Percentiles rank a stretch among this genome's conserved stretches.
Evolutionary conservation across 257 asterid species (phyloP).

Genomic region (Solanum infundibuliforme): DNA sequence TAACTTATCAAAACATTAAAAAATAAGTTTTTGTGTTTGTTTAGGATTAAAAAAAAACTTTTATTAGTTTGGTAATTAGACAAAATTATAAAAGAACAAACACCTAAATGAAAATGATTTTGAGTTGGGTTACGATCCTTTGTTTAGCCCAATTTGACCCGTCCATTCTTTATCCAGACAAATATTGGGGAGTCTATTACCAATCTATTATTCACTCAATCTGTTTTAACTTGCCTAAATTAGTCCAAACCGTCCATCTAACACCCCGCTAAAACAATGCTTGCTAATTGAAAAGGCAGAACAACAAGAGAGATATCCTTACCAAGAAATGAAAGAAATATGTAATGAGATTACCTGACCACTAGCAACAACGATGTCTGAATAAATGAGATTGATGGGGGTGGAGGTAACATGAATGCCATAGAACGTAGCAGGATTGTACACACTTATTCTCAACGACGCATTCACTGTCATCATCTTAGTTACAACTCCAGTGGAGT

Average conservation of each 20-base stretch:
- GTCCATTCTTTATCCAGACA: background rate
- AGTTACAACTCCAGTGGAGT: slow-evolving; percentile 71
- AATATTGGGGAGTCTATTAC: background rate
- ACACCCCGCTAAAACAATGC: background rate
- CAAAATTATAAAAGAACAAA: background rate
- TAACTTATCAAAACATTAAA: background rate
- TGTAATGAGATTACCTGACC: slow-evolving; percentile 47
- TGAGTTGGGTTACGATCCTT: background rate
- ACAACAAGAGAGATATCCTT: background rate
- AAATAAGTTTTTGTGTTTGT: background rate
- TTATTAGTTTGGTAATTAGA: background rate
- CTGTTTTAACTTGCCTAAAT: background rate
- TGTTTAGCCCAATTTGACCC: background rate
- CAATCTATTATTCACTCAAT: background rate
- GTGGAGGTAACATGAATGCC: slow-evolving; percentile 79
- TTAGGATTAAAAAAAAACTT: background rate
- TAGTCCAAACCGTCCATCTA: background rate
- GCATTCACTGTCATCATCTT: slow-evolving; percentile 69
- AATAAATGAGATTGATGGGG: slow-evolving; percentile 65
- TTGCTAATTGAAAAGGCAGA: background rate
- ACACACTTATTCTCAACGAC: slow-evolving; percentile 55
- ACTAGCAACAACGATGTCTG: slow-evolving; percentile 65
- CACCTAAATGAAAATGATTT: background rate
- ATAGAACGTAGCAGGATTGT: slow-evolving; percentile 87
- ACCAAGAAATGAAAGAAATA: background rate